phyloP scores from a whole-genome alignment of 2,329 filamentous ascomycete genomes.

The Epichloe elymi region DNA sequence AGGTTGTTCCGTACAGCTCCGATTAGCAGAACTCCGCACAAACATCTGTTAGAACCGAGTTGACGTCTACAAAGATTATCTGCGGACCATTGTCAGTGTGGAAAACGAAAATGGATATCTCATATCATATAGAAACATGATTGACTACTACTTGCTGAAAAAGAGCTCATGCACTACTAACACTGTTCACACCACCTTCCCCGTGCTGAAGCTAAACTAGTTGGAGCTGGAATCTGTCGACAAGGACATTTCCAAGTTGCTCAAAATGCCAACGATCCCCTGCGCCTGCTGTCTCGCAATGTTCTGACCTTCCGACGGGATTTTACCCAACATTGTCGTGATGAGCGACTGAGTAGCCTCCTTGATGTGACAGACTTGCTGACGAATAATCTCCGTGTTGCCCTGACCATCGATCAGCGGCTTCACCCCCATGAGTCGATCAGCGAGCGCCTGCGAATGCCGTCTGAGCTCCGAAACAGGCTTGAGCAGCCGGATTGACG shows the following conservation, averaged over 20 bases:
- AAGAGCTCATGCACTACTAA: too few species aligned
- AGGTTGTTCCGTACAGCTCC: too few species aligned
- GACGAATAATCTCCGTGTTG: not conserved
- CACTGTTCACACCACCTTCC: too few species aligned
- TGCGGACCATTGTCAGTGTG: too few species aligned
- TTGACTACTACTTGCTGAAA: too few species aligned
- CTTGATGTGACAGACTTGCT: not conserved
- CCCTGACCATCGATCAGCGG: not conserved
- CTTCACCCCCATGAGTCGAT: not conserved
- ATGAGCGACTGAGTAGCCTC: not conserved
- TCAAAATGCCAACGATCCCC: not conserved
- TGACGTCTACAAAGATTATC: too few species aligned
- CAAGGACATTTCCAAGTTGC: not conserved
- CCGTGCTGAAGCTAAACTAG: too few species aligned
- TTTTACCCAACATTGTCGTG: not conserved
- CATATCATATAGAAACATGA: too few species aligned
- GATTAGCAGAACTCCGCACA: too few species aligned
- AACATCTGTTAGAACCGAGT: too few species aligned
- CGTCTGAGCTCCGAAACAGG: not conserved
- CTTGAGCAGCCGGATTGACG: not conserved
- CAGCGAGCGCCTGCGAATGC: not conserved
- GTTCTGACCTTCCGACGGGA: not conserved
- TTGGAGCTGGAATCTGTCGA: not conserved
- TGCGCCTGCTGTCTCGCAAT: not conserved
- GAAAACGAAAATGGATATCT: too few species aligned